phyloP scores from a whole-genome alignment of 768 basidiomycete genomes.

The Amanita molliuscula region DNA sequence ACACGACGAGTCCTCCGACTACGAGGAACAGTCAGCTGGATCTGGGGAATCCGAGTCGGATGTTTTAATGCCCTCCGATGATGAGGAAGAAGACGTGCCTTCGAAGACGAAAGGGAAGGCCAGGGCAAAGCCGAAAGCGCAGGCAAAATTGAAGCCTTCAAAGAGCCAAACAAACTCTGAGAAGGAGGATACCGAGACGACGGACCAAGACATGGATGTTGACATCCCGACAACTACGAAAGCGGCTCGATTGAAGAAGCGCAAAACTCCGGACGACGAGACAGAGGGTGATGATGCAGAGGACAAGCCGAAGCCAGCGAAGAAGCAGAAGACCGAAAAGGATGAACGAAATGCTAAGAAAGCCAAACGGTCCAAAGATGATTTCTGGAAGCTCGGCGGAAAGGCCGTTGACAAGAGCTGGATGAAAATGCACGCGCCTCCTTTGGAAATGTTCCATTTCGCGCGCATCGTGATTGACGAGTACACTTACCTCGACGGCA shows the following conservation, averaged over 20 bases:
- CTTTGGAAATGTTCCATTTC: constrained; percentile 90
- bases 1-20: constrained; percentile 22
- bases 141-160: constrained; percentile 11
- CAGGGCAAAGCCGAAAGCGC: constrained; percentile 14
- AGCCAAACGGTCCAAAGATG: constrained; percentile 52
- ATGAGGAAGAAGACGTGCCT: constrained; percentile 10
- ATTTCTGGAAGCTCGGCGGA: constrained; percentile 71
- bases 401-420: constrained; percentile 59
- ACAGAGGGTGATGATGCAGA: constrained; percentile 20
- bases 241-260: constrained; percentile 3
- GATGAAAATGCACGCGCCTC: constrained; percentile 72
- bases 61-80: constrained; percentile 22
- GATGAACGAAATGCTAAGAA: constrained; percentile 38
- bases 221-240: not conserved
- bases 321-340: constrained; percentile 27
- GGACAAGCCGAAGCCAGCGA: constrained; percentile 25
- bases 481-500: constrained; percentile 85
- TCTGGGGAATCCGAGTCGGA: constrained; percentile 23
- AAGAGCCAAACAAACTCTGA: constrained; percentile 16
- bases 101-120: constrained; percentile 20
- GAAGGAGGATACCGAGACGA: constrained; percentile 9
- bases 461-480: constrained; percentile 86
- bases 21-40: constrained; percentile 26
- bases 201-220: constrained; percentile 15
- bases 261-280: constrained; percentile 5